Evolutionary conservation across 768 basidiomycete species (phyloP), one percentile per base, ranked within the genome.

Genomic region (Cystobasidium ongulense): DNA sequence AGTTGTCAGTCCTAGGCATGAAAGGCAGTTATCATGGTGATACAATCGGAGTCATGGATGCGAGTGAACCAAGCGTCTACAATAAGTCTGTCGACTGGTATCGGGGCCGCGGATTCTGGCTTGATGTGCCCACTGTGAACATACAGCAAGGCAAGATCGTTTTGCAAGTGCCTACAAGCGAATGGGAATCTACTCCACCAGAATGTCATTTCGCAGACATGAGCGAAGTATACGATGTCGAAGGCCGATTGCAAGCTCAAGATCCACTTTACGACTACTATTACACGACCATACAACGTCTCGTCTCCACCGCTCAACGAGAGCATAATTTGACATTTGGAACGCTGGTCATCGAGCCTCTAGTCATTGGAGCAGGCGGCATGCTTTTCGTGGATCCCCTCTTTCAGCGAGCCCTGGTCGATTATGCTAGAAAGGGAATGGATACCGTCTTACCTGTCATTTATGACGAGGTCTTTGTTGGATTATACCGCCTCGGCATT

Each of bases 361-460:
- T 94, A 27, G 86, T 93, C 29, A 90, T 98, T 86, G 95, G 95
- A 17, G 93, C 95, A 0, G 95, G 91, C 0, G 95, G 95, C 0
- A 97, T 97, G 95, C 84, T 92, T 35, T 97, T 97, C 78, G 91
- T 97, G 29, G 95, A 98, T 80, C 95, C 95, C 10, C 87, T 98
- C 52, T 97, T 95, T 85, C 95, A 98, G 80, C 86, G 91, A 31
- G 83, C 92, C 35, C 81, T 98, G 76, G 83, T 97, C 46, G 92
- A 96, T 77, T 85, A 87, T 1, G 90, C 91, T 4, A 88, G 95
- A 36, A 72, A 73, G 81, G 61, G 75, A 82, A n/a, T 82, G 82
- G 75, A 29, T 78, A 79, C 36, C 80, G 89, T 90, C 1, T 83
- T 97, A 17, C 92, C 95, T 0, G 89, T 98, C 76, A 87, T 98